phyloP scores from a whole-genome alignment of 805 yeast genomes.

The Starmerella cellae region DNA sequence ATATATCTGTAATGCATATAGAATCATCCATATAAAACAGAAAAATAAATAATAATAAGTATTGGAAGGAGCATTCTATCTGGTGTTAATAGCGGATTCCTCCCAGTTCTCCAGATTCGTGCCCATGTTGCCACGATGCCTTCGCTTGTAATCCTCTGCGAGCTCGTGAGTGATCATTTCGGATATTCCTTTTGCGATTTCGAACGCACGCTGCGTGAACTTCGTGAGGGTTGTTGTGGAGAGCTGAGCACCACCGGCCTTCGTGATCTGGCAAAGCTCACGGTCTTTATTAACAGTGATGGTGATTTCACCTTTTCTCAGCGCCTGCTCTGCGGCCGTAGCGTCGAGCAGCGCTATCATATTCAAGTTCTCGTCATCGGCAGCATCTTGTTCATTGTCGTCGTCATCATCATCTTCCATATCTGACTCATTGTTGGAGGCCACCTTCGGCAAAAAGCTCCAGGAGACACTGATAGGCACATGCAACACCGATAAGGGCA shows the following conservation, averaged over 20 bases:
- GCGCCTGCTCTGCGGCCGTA: conserved; percentile 56
- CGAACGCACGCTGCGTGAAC: conserved; percentile 53
- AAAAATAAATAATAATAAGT: too few species aligned
- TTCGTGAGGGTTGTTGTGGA: conserved; percentile 57
- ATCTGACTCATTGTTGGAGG: conserved; percentile 23
- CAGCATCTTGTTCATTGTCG: conserved; percentile 38
- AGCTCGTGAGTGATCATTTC: conserved; percentile 46
- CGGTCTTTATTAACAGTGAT: conserved; percentile 80
- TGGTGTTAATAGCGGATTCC: conserved; percentile 20
- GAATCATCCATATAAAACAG: background rate
- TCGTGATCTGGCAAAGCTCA: conserved; percentile 79
- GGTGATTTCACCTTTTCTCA: conserved; percentile 68
- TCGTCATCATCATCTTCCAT: conserved; percentile 60
- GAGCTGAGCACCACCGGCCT: conserved; percentile 80
- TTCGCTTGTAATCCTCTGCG: conserved; percentile 38
- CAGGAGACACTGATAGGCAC: conserved; percentile 82
- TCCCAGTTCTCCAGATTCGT: conserved; percentile 20
- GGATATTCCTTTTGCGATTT: conserved; percentile 50
- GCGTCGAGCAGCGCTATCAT: conserved; percentile 43
- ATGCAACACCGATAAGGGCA: conserved; percentile 71
- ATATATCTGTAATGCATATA: background rate
- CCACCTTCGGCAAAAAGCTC: conserved; percentile 50
- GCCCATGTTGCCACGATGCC: conserved; percentile 33
- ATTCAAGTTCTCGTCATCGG: background rate
- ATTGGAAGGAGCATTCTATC: conserved; percentile 20